Conservation (phyloP, 1,284 basidiomycete species). For the Earliella scabrosa region DNA sequence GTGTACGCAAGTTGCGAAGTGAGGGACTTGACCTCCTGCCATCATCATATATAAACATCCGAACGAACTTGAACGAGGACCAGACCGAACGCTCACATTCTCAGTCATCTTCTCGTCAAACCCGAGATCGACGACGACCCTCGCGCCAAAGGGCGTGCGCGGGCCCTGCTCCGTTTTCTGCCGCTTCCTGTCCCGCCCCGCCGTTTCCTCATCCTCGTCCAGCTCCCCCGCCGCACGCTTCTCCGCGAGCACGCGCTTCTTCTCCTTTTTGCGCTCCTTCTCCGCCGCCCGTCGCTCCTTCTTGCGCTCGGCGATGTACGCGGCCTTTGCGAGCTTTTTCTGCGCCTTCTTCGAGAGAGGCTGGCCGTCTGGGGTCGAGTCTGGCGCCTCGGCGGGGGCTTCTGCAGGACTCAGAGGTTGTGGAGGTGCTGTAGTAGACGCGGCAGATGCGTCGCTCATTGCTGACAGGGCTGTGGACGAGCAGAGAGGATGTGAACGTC, state of each 20-base stretch:
- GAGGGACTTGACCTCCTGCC: conserved; percentile 87
- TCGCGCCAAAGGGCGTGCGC: conserved; percentile 65
- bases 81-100: conserved; percentile 66
- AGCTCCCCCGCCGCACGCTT: conserved; percentile 60
- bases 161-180: conserved; percentile 36
- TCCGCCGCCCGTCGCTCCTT: conserved; percentile 77
- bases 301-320: conserved; percentile 69
- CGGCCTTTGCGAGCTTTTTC: conserved; percentile 76
- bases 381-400: background rate
- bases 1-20: conserved; percentile 88
- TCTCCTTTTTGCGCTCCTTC: conserved; percentile 72
- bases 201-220: conserved; percentile 44
- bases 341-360: conserved; percentile 79
- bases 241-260: conserved; percentile 57
- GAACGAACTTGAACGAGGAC: too few species aligned
- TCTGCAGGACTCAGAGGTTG: background rate
- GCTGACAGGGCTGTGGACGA: too few species aligned
- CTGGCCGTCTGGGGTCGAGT: conserved; percentile 16
- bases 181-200: conserved; percentile 50
- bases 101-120: conserved; percentile 97
- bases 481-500: background rate
- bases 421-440: background rate
- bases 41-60: background rate
- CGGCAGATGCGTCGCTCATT: too few species aligned
- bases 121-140: conserved; percentile 87